Base-by-base conservation (phyloP, 2,329 filamentous ascomycete genomes). In the Orbilia oligospora region DNA sequence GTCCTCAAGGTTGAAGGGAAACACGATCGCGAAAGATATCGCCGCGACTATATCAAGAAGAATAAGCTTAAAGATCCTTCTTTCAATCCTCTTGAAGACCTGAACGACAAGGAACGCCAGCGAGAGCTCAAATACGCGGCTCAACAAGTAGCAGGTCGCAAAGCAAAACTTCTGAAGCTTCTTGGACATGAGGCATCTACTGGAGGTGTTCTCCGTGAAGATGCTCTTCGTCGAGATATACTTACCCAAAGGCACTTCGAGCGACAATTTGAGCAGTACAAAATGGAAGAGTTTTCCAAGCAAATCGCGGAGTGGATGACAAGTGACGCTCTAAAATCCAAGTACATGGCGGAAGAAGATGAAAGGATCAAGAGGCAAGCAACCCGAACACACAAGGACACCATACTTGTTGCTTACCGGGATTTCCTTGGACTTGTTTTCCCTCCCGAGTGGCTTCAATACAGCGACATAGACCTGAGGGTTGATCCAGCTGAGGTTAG, bases 31-130 rank as follows among this genome's bases (percentile, higher is more conserved):
- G 20, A 36, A 24, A 24, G n/a, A 0, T 16, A 38, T 27, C 33
- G 58, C 5, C 20, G 14, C 5, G 22, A 77, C n/a, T 41, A 63
- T n/a, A 22, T 58, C 9, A 16, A 61, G 6, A 41, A n/a, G 10
- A 10, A 49, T 5, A 10, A 18, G 0, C n/a, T n/a, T n/a, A n/a
- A n/a, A n/a, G 14, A 66, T 22, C 58, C 48, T 5, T 30, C 6
- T 30, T 30, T 30, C 27, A 38, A 76, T 16, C 66, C 58, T 5
- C 9, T 76, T 12, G 53, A 36, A 8, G 72, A 71, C 49, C 38
- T 76, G 5, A 14, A 24, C 27, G 24, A 18, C 10, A 38, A 66
- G 5, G 58, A 66, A n/a, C 48, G n/a, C 6, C 12, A 51, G 14
- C 18, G 61, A 6, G 72, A 76, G 12, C 24, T 58, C 18, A 10